phyloP scores from a whole-genome alignment of 2,329 filamentous ascomycete genomes.

The Colletotrichum sidae region DNA sequence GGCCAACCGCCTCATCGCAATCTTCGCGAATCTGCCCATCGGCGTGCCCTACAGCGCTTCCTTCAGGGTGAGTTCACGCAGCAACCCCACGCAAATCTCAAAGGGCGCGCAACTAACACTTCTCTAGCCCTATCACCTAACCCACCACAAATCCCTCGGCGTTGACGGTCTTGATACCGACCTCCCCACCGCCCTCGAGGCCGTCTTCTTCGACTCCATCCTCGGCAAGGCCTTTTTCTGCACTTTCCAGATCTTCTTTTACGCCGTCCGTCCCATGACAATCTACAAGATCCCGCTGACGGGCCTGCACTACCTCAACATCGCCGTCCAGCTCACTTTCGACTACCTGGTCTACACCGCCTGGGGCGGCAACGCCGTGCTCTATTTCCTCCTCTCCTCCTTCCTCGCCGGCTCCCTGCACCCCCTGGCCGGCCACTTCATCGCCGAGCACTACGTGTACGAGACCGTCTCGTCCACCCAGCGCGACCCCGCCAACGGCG shows the following conservation, averaged over 20 bases:
- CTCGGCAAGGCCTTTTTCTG: constrained; percentile 98
- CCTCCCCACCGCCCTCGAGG: constrained; percentile 91
- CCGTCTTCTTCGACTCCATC: constrained; percentile 92
- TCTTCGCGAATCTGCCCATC: constrained; percentile 96
- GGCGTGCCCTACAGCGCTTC: constrained; percentile 96
- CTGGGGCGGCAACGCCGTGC: constrained; percentile 73
- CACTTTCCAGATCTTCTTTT: constrained; percentile 99
- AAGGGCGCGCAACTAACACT: constrained; percentile 38
- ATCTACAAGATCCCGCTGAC: constrained; percentile 92
- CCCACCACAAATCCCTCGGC: constrained; percentile 98
- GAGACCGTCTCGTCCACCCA: constrained; percentile 68
- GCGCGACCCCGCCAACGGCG: constrained; percentile 66
- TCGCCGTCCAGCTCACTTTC: constrained; percentile 80
- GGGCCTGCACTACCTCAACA: constrained; percentile 84
- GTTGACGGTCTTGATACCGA: constrained; percentile 97
- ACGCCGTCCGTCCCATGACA: constrained; percentile 94
- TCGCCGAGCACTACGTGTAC: constrained; percentile 95
- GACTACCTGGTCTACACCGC: constrained; percentile 75
- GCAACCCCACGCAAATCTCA: neutral
- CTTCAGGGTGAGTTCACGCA: constrained; percentile 75
- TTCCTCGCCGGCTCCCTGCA: constrained; percentile 96
- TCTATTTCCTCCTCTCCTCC: constrained; percentile 88
- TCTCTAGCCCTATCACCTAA: constrained; percentile 91
- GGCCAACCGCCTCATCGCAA: constrained; percentile 87
- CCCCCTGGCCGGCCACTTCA: constrained; percentile 96